Evolutionary conservation across 352 stramenopile species (phyloP).

Genomic region (Pythium chondricola): DNA sequence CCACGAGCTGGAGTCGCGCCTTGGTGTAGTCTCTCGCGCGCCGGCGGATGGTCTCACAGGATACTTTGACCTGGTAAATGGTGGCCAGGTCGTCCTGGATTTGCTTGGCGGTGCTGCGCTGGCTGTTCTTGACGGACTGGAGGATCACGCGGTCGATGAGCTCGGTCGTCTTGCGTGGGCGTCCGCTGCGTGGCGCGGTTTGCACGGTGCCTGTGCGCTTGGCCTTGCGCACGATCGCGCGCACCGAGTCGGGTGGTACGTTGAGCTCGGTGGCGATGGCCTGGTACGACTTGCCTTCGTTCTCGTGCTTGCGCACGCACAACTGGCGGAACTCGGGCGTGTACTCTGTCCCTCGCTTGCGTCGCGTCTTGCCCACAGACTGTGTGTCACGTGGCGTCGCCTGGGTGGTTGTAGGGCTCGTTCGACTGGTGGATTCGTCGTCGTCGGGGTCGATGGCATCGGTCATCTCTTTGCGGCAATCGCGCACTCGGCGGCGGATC

Average conservation of each 20-base stretch:
- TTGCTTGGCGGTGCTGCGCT: slow-evolving; percentile 47
- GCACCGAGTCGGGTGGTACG: slow-evolving; percentile 54
- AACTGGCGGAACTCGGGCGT: slow-evolving; percentile 41
- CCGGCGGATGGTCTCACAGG: slow-evolving; percentile 49
- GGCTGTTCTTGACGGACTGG: slow-evolving; percentile 43
- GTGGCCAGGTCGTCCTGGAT: slow-evolving; percentile 52
- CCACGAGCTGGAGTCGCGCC: slow-evolving; percentile 7
- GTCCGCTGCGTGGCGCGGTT: slow-evolving; percentile 46
- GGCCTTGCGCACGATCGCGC: slow-evolving; percentile 57
- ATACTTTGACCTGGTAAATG: slow-evolving; percentile 56
- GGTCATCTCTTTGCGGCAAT: slow-evolving; percentile 20
- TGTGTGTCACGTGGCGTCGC: not conserved
- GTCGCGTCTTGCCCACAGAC: slow-evolving; percentile 6
- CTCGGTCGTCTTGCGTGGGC: slow-evolving; percentile 57
- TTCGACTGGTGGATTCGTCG: not conserved
- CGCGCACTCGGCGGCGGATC: slow-evolving; percentile 29
- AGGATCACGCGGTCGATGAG: slow-evolving; percentile 67
- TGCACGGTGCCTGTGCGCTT: slow-evolving; percentile 50
- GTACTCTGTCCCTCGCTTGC: slow-evolving; percentile 50
- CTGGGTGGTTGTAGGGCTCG: not conserved
- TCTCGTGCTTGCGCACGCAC: slow-evolving; percentile 47
- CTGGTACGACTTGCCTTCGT: slow-evolving; percentile 46
- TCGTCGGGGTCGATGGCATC: not conserved
- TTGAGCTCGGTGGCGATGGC: slow-evolving; percentile 43
- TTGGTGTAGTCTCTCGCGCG: slow-evolving; percentile 46